Base-by-base conservation (phyloP, 345 rosid genomes). In the Ailanthus altissimus region DNA sequence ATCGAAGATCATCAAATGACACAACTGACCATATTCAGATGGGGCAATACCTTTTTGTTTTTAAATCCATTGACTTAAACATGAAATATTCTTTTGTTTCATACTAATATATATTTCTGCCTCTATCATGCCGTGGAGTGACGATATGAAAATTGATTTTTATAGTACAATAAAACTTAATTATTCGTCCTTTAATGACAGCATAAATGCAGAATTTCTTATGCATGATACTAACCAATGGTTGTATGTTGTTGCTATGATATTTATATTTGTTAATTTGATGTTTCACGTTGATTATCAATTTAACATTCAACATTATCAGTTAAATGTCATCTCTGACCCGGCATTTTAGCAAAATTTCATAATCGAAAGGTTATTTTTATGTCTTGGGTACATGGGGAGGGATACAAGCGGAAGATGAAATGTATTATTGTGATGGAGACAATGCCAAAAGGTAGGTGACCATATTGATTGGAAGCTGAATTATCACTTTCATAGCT, bases 401-500 rank as follows among this genome's bases (percentile, higher is more conserved):
- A 58, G 21, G 9, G 76, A 40, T 59, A 28, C 40, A 43, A 45
- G 18, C 0, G 18, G 6, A 32, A 50, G 14, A n/a, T 18, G 28
- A 47, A 46, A 26, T 28, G 49, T 32, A 8, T 5, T 9, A 40
- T 57, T 49, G 36, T 6, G 38, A 36, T 65, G 72, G 6, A 62
- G 51, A 38, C 0, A 60, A 70, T 32, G 57, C 50, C 61, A 56
- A n/a, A 5, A n/a, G 59, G 75, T 49, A 76, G 81, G 75, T 76
- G 59, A 9, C 71, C 13, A 5, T 28, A 80, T 81, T 80, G 60
- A 76, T 72, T 66, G 71, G 63, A 32, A 18, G 76, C 67, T 74
- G 67, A 84, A 38, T 58, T 18, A 6, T 83, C 86, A 83, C 84
- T 80, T 67, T 86, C 85, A 61, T 57, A 40, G 38, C 67, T 67